Base-by-base conservation (phyloP, 179 eudicot genomes). In the Sideroxylon spinosum region DNA sequence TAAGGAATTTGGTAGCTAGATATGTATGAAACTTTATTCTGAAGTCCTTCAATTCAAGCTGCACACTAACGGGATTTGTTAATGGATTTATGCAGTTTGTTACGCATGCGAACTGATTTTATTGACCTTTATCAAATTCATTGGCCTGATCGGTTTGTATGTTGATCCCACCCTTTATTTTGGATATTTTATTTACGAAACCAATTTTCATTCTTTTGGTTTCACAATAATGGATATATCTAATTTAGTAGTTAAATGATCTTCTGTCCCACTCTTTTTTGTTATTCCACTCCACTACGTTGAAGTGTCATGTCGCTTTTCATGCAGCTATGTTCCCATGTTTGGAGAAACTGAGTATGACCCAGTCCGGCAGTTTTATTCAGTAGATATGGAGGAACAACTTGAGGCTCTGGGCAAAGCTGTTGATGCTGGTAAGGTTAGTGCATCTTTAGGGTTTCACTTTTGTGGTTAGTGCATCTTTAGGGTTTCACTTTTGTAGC, bases 131-230 rank as follows among this genome's bases (percentile, higher is more conserved):
- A 90, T 81, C 98, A 94, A 84, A 84, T 94, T 85, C 98, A 94
- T 83, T 94, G 98, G 98, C 98, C 98, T 73, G 98, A 94, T 79
- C 98, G 98, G 97, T 94, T 88, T 85, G 97, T 92, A 86, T 72
- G 86, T 80, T 81, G 68, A 63, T 81, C 81, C 69, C 82, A 70
- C 50, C 77, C 22, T 22, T 62, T 26, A 16, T 64, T 72, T 65
- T 4, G 28, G 7, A 52, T 49, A 71, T 11, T 71, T 0, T 68
- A 25, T 23, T 50, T 19, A 12, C 23, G 25, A 52, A 8, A n/a
- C 13, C 14, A 6, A 67, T 37, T 6, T 29, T 4, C n/a, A 67
- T 13, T 8, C 37, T 61, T 22, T 61, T 10, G 78, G 44, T 69
- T 66, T 79, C n/a, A 56, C 12, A 32, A 29, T 26, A 44, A 9